Base-by-base conservation (phyloP, 495 filamentous ascomycete genomes). In the Penicillium lagena region DNA sequence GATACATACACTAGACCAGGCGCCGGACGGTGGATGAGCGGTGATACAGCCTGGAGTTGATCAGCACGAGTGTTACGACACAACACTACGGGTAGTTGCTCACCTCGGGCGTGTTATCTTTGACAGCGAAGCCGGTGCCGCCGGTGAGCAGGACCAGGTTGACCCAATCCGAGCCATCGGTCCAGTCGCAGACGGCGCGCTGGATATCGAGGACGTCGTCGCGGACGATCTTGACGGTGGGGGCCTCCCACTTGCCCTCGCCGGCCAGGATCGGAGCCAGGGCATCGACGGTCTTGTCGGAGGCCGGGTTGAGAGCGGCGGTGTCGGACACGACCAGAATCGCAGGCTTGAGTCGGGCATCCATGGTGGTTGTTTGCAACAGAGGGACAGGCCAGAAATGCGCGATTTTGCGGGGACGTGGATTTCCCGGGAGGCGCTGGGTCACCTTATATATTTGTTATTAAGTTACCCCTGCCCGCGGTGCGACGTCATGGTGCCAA, bases 291-390 rank as follows among this genome's bases (percentile, higher is more conserved):
- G 86, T 80, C 43, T 77, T 73, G 67, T 98, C 93, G 2, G 88
- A 81, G 12, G 84, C 79, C 1, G 90, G 84, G 66, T 95, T 85
- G 53, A 80, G 69, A 17, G 81, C 81, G 30, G 93, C 93, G n/a
- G 94, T 97, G 40, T 95, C 93, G 2, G 93, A 97, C 35, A 98
- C 77, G 54, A 97, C 77, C 30, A 98, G 75, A 35, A 98, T 86
- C 11, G 82, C 86, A 27, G 81, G 50, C 49, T 54, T 66, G 14
- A 74, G 57, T 35, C 47, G 52, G 40, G 40, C 32, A 9, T 49
- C 43, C 40, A 49, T 57, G 46, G 29, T 52, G 31, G 43, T 35
- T 35, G 15, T 30, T 35, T 53, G 22, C 6, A 6, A 6, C 17
- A 22, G 6, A 22, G 22, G 4, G 22, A 22, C 22, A 22, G 4